Evolutionary conservation across 352 stramenopile genomes (phyloP).

Genomic region (Phytophthora pluvialis): DNA sequence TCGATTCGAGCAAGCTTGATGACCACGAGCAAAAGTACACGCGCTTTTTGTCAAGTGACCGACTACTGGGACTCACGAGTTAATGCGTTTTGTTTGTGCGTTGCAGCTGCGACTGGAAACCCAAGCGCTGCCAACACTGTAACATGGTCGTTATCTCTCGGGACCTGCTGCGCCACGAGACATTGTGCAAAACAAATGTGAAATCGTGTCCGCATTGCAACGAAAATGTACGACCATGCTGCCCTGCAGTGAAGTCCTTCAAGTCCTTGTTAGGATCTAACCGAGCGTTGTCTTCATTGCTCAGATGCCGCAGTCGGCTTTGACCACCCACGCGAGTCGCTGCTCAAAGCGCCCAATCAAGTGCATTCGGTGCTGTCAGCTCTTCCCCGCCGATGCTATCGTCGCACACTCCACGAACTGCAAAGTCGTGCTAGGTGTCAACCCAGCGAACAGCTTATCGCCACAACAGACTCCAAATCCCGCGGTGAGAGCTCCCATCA

Average conservation of each 20-base stretch:
- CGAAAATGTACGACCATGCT: constrained; percentile 47
- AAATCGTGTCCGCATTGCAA: constrained; percentile 76
- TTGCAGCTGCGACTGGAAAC: constrained; percentile 77
- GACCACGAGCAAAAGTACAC: constrained; percentile 63
- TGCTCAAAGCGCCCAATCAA: constrained; percentile 84
- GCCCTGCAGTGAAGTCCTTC: too few relatives aligned
- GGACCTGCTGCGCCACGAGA: constrained; percentile 67
- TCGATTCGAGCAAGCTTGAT: constrained; percentile 55
- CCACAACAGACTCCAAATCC: background rate
- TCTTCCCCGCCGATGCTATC: constrained; percentile 77
- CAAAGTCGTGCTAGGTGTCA: constrained; percentile 48
- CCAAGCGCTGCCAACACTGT: constrained; percentile 78
- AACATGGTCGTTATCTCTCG: constrained; percentile 85
- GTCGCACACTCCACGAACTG: constrained; percentile 76
- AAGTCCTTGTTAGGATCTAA: constrained; percentile 1
- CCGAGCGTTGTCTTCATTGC: background rate
- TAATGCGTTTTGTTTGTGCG: background rate
- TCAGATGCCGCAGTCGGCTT: constrained; percentile 60
- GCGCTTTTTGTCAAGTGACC: background rate
- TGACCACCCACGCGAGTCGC: constrained; percentile 55
- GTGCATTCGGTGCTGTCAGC: constrained; percentile 81
- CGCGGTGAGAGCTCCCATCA: constrained; percentile 21
- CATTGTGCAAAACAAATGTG: constrained; percentile 66
- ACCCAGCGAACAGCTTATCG: background rate
- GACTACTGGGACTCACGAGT: background rate